Percentiles rank a stretch among this genome's conserved stretches.
Evolutionary conservation across 108 stramenopile species (phyloP).

Genomic region (Cylindrotheca closterium): DNA sequence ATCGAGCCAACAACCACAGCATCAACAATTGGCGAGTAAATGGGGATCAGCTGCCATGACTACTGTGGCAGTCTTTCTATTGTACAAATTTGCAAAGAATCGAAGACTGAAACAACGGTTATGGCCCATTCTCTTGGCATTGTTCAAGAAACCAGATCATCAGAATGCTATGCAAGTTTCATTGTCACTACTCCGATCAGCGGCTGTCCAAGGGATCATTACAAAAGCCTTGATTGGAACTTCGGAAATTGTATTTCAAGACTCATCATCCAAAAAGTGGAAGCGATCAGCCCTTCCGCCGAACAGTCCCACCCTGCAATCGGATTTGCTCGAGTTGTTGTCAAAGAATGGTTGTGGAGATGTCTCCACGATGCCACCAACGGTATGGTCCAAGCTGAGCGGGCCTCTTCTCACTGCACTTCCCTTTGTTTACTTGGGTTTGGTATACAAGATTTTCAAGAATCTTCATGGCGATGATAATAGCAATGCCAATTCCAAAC

Average conservation of each 20-base stretch:
- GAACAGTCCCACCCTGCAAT: slow-evolving; percentile 44
- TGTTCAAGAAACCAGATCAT: slow-evolving; percentile 12
- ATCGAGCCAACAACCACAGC: not conserved
- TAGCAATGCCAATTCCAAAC: slow-evolving; percentile 4
- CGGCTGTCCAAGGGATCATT: slow-evolving; percentile 31
- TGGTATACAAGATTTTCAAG: slow-evolving; percentile 69
- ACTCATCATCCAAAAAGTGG: slow-evolving; percentile 33
- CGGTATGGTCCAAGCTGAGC: slow-evolving; percentile 39
- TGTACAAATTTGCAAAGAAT: not conserved
- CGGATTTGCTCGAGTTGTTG: slow-evolving; percentile 55
- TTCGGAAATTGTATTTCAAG: slow-evolving; percentile 18
- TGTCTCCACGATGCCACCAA: slow-evolving; percentile 63
- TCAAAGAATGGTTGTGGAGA: slow-evolving; percentile 39
- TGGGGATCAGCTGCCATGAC: not conserved
- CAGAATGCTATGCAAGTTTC: slow-evolving; percentile 24
- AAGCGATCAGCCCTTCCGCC: slow-evolving; percentile 59
- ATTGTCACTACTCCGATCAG: slow-evolving; percentile 25
- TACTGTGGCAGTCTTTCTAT: not conserved
- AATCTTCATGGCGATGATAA: slow-evolving; percentile 16
- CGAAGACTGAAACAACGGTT: not conserved
- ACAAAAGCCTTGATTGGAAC: slow-evolving; percentile 31
- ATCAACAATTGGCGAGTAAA: not conserved
- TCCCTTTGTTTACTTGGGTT: slow-evolving; percentile 81
- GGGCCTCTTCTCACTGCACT: slow-evolving; percentile 59
- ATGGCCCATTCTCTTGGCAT: not conserved